Base-by-base conservation (phyloP, 805 yeast species). In the Candida chilensis region DNA sequence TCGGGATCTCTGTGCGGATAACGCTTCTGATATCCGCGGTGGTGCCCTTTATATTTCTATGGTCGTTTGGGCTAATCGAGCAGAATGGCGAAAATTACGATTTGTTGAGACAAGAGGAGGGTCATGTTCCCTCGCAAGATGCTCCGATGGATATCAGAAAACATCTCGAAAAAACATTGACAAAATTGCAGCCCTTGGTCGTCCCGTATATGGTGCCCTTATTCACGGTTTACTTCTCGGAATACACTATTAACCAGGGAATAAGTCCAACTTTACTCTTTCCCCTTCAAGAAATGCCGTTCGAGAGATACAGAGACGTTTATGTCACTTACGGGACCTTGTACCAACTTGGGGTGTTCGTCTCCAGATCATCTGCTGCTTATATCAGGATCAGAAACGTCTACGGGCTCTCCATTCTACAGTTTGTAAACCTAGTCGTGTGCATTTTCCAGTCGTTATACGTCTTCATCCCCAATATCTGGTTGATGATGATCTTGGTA, bases 261-360 rank as follows among this genome's bases (percentile, higher is more conserved):
- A 70, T 90, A 1, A 68, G 95, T 0, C 96, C 97, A 2, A 88
- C 96, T 0, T 57, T 90, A 27, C 57, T 90, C 5, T 90, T 82
- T 45, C 88, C 90, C 0, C 43, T 86, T 4, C 71, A 74, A 1
- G 65, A 71, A 16, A 64, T 80, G 49, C 94, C 94, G 3, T 83
- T 87, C 44, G 45, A 55, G 2, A 57, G 70, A 13, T 85, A 71
- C 49, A 67, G 96, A 38, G 97, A 90, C 44, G 80, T 84, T 3
- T 90, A 90, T 50, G 97, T 90, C 10, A 75, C 86, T 1, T 90
- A 90, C 47, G 94, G 95, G 5, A 79, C 94, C 3, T 52, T 88
- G 4, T 90, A 90, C 44, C 97, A 90, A 50, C 48, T 86, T 3
- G 98, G 98, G 6, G 98, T 90, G 0, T 87, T 90, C 45, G 69